Base-by-base conservation (phyloP, 306 rosid genomes). In the Casuarina glauca region DNA sequence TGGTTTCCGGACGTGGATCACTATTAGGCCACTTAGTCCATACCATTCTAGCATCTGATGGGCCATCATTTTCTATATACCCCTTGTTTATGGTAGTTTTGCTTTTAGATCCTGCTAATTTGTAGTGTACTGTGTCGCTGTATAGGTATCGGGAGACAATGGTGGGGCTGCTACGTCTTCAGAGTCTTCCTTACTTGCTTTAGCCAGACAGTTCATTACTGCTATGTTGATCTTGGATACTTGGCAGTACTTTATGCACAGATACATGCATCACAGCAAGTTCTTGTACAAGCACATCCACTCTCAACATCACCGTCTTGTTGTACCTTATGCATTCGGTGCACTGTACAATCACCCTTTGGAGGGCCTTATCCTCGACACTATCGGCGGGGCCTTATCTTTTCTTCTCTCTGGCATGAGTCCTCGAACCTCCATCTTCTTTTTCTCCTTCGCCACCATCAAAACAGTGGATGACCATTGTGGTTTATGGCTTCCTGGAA, bases 221-320 rank as follows among this genome's bases (percentile, higher is more conserved):
- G 99, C 93, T 9, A 95, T 93, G 97, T 46, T 93, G 75, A 89
- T 95, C 74, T 81, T 95, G 91, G 99, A 95, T 81, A 90, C 99
- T 9, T 95, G 97, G 97, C 99, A 95, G 74, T 95, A 95, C 90
- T 89, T 95, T 46, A 87, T 93, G 93, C 99, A 95, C 81, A 88
- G 99, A 84, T 95, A 86, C 87, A 95, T 95, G 99, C 99, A 95
- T 82, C 91, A 91, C 80, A 95, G 91, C 82, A 95, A 93, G 91
- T 91, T 92, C 86, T 80, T 95, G 53, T 95, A 93, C 90, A 95
- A 95, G 89, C 94, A 93, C 62, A 81, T 95, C 78, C 99, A 95
- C 77, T 89, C 99, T 74, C 97, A 84, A 75, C 99, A 95, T 83
- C 97, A 95, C 84, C 86, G 90, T 70, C 92, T 93, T 67, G 87